phyloP scores from a whole-genome alignment of 78 protist species.

The Chrysochromulina tobinii region DNA sequence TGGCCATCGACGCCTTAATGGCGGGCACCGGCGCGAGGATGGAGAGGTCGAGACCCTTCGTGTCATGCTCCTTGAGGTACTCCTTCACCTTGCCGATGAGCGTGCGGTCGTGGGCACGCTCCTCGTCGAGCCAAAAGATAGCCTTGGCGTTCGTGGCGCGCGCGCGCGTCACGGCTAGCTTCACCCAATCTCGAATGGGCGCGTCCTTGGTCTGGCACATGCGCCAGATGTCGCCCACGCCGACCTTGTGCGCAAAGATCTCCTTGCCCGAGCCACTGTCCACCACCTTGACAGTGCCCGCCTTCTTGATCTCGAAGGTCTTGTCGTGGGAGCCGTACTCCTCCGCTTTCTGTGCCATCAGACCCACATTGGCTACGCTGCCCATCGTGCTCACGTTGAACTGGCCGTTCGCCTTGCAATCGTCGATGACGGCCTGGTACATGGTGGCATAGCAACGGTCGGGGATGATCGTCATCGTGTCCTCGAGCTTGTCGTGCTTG shows the following conservation, averaged over 20 bases:
- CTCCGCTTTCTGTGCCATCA: constrained; percentile 62
- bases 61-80: constrained; percentile 46
- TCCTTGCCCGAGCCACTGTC: not conserved
- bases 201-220: constrained; percentile 61
- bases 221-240: constrained; percentile 52
- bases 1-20: not conserved
- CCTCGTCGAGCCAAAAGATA: constrained; percentile 47
- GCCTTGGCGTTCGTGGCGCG: constrained; percentile 23
- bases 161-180: constrained; percentile 52
- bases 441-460: constrained; percentile 55
- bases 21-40: constrained; percentile 37
- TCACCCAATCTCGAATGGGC: constrained; percentile 52
- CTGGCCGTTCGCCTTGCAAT: constrained; percentile 49
- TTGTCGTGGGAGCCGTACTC: constrained; percentile 63
- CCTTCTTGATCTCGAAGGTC: constrained; percentile 22
- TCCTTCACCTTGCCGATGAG: not conserved
- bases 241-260: constrained; percentile 11
- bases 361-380: constrained; percentile 36
- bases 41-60: constrained; percentile 36
- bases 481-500: constrained; percentile 41
- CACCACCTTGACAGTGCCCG: not conserved
- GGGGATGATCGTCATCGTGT: constrained; percentile 44
- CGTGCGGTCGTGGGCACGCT: not conserved
- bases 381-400: constrained; percentile 45
- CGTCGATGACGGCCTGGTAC: constrained; percentile 30